Base-by-base conservation (phyloP, 2,329 filamentous ascomycete genomes). In the Cucurbitaria berberidis region DNA sequence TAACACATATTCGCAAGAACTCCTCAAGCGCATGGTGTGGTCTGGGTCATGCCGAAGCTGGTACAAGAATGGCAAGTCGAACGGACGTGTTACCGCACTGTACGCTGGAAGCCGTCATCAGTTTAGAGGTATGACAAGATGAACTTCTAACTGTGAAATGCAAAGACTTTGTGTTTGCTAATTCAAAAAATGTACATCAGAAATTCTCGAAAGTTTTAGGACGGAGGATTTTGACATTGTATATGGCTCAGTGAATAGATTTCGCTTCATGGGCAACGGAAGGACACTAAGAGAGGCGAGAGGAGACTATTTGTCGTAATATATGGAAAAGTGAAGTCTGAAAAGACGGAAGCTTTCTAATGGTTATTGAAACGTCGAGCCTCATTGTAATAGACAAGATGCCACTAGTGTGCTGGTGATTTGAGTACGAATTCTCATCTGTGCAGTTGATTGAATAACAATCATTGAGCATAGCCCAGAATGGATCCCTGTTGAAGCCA, bases 21-120 rank as follows among this genome's bases (percentile, higher is more conserved):
- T 54, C 6, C 52, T 57, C 47, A 29, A 55, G 29, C 30, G 40
- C 9, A 40, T 55, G 29, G 52, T 59, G 42, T 59, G 18, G 53
- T 42, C 39, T 10, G 53, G 44, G 2, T 44, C 35, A 9, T 60
- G 53, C 39, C 45, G 50, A 21, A 54, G 49, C 34, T 60, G 57
- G 53, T 60, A 51, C 32, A 59, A 59, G 49, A 38, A 38, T 10
- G 22, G 22, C 22, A 16, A 18, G 7, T 16, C 22, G 10, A 18
- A 38, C 15, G 35, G 35, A 9, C n/a, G 35, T 18, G 35, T 38
- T 21, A 38, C 35, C 18, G 35, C 35, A 6, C 21, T 38, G 9
- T 38, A 18, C 18, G 18, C 21, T 16, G 35, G 35, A 6, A 38
- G 35, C n/a, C 11, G 35, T 18, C 10, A 38, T 38, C 18, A 18